These are phyloP conservation scores for Globisporangium camurandrum DNA, from an alignment of 352 stramenopile genomes.

Conservation along the genomic window DNA sequence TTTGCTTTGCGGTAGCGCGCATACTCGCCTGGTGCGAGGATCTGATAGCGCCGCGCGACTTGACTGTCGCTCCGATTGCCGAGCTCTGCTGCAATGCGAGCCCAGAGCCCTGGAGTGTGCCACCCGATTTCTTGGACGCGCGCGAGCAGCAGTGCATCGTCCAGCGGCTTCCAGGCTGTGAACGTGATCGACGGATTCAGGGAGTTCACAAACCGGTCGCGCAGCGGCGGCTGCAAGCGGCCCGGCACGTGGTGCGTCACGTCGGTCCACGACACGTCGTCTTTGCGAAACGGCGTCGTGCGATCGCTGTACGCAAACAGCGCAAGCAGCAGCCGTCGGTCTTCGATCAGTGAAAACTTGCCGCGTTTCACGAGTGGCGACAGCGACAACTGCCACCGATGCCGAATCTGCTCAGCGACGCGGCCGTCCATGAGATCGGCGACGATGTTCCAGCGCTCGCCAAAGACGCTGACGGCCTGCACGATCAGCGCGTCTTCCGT, in stretches of 20 bases:
- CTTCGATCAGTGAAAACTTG: constrained; percentile 69
- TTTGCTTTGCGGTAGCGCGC: constrained; percentile 19
- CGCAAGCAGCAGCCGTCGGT: constrained; percentile 54
- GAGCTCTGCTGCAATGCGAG: constrained; percentile 31
- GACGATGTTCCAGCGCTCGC: constrained; percentile 77
- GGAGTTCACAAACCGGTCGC: constrained; percentile 62
- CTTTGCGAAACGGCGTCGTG: constrained; percentile 32
- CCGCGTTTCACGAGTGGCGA: constrained; percentile 51
- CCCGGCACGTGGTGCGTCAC: constrained; percentile 56
- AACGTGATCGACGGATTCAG: constrained; percentile 63
- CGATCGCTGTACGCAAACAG: constrained; percentile 44
- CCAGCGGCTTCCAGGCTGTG: constrained; percentile 39
- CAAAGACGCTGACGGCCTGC: constrained; percentile 50
- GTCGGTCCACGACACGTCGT: constrained; percentile 48
- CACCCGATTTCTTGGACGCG: constrained; percentile 32
- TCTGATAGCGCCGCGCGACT: constrained; percentile 32
- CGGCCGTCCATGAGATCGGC: constrained; percentile 67
- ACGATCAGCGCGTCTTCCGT: constrained; percentile 47
- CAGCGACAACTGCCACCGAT: constrained; percentile 65
- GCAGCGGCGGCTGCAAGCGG: constrained; percentile 38
- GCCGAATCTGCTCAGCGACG: constrained; percentile 65
- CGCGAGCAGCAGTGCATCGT: constrained; percentile 36
- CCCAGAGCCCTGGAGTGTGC: constrained; percentile 28
- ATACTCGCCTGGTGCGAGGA: constrained; percentile 29
- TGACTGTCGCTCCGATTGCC: constrained; percentile 45